Evolutionary conservation across 2,329 filamentous ascomycete species (phyloP), one percentile per base, ranked within the genome.

Genomic region (Hortaea werneckii): DNA sequence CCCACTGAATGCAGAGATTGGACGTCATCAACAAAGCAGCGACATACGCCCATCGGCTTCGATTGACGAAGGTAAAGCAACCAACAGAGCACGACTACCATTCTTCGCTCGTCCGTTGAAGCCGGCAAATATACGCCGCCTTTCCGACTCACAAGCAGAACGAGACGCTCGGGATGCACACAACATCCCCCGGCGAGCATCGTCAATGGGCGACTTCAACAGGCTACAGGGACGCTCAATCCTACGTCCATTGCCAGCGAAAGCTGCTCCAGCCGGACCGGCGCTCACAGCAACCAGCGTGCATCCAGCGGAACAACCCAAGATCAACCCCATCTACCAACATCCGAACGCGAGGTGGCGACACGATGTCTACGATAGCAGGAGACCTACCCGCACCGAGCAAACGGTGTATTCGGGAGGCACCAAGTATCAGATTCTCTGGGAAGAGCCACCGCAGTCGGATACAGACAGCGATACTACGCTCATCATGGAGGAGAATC

Each of bases 391-490:
- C 12, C 50, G 50, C 35, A 56, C 55, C 5, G 50, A 52, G 29
- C 56, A 58, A n/a, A 55, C 54, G 5, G 44, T 59, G 5, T 46
- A 44, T 29, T 54, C 53, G 10, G 56, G 47, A 13, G 42, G 51
- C n/a, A 52, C 52, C 11, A 54, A 48, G 10, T 54, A 49, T 30
- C 53, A 56, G 42, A 54, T 58, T 45, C 26, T 56, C 8, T 58
- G 52, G 56, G 55, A 58, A 38, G 56, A 58, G 40, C 46, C 52
- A 5, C 42, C 47, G 26, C 26, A 12, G 1, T 49, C 52, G 7
- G 42, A 35, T 29, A 45, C 53, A 6, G 46, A 46, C 20, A 55
- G 50, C 37, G 44, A 42, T 37, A 43, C 45, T 20, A 47, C 47
- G 11, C 27, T 45, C 2, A 29, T 43, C 29, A n/a, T n/a, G n/a